Conservation (phyloP, 176 grass and related monocot species). For the Metroxylon sagu region DNA sequence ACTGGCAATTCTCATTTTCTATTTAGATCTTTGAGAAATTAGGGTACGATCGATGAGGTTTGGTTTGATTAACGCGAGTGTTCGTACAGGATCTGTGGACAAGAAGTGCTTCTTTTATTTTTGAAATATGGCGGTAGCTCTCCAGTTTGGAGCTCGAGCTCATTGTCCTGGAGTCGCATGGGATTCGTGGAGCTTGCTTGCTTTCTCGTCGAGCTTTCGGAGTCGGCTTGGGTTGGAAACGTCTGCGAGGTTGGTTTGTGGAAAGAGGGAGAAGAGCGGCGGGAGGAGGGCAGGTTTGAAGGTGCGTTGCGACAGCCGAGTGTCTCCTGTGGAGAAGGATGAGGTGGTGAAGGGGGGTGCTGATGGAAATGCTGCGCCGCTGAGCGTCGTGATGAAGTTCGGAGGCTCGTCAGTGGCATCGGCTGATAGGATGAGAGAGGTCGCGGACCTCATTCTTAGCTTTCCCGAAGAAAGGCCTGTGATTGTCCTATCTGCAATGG, state of each 20-base stretch:
- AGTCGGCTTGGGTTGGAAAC: neutral
- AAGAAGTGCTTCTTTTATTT: too few relatives aligned
- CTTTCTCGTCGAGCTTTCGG: neutral
- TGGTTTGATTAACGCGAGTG: too few relatives aligned
- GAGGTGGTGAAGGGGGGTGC: conserved; percentile 14
- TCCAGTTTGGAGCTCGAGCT: too few relatives aligned
- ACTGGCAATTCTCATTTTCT: too few relatives aligned
- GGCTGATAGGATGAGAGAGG: conserved; percentile 63
- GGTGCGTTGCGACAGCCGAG: neutral
- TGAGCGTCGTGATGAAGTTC: conserved; percentile 97
- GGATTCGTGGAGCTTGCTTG: neutral
- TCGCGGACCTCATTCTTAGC: conserved; percentile 55
- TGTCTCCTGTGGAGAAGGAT: conserved; percentile 11
- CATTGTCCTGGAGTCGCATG: too few relatives aligned
- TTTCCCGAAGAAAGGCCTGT: conserved; percentile 87
- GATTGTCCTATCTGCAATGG: conserved; percentile 93
- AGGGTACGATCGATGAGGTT: too few relatives aligned
- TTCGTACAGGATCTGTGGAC: too few relatives aligned
- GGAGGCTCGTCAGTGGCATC: conserved; percentile 75
- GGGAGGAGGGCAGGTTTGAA: conserved; percentile 7
- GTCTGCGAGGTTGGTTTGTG: neutral
- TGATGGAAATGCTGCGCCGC: conserved; percentile 13
- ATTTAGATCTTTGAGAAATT: too few relatives aligned
- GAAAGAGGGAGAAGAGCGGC: neutral
- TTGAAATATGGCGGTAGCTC: too few relatives aligned